Percentiles rank a stretch among this genome's conserved stretches.
These are phyloP conservation scores for Pleurotus tuoliensis DNA, from an alignment of 768 basidiomycete genomes.

Conservation along the genomic window DNA sequence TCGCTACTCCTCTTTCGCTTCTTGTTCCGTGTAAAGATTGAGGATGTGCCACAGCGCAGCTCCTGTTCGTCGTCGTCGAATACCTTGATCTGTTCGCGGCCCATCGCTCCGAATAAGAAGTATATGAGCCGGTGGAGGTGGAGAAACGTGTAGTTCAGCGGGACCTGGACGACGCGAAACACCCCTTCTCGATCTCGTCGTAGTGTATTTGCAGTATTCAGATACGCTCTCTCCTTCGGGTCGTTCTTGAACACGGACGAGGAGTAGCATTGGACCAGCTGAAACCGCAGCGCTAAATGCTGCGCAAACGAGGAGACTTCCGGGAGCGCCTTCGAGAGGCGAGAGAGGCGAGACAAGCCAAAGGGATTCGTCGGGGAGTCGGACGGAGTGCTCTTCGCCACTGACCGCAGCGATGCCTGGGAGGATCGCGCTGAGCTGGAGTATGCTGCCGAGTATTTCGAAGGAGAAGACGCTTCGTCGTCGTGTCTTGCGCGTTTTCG, in stretches of 20 bases:
- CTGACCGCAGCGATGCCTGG: neutral
- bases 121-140: slow-evolving; percentile 60
- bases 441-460: neutral
- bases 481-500: slow-evolving; percentile 3
- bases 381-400: slow-evolving; percentile 8
- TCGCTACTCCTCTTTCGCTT: slow-evolving; percentile 5
- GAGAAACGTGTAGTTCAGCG: slow-evolving; percentile 63
- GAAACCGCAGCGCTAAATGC: slow-evolving; percentile 11
- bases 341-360: slow-evolving; percentile 2
- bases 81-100: slow-evolving; percentile 11
- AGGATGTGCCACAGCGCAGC: neutral
- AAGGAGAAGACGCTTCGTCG: neutral
- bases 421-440: neutral
- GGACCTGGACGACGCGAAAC: slow-evolving; percentile 65
- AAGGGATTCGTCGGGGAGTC: slow-evolving; percentile 14
- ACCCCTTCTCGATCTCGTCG: slow-evolving; percentile 29
- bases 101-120: slow-evolving; percentile 49
- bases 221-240: neutral
- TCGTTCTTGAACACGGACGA: neutral
- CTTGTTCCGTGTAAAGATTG: neutral
- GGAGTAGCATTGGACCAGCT: slow-evolving; percentile 6
- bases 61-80: slow-evolving; percentile 1
- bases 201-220: neutral
- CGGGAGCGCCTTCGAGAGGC: slow-evolving; percentile 6
- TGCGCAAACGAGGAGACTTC: slow-evolving; percentile 8